A percentile compares a stretch with the other conserved stretches of the same genome.
Evolutionary conservation across 176 grass and related monocot species (phyloP).

Genomic region (Juncus inflexus): DNA sequence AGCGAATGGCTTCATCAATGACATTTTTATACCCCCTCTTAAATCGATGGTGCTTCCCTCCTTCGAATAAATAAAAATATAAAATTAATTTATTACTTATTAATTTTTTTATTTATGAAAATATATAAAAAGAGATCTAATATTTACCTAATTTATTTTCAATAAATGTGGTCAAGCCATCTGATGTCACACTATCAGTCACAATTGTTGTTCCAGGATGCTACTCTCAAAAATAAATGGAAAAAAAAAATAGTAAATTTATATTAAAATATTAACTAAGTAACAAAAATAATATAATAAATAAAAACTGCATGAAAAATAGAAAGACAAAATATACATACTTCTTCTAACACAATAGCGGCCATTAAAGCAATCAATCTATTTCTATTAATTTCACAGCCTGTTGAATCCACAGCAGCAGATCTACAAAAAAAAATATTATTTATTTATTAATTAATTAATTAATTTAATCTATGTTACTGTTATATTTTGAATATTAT

Average conservation of each 20-base stretch:
- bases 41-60: conserved; percentile 96
- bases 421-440: conserved; percentile 47
- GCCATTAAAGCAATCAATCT: conserved; percentile 88
- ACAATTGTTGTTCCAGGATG: conserved; percentile 85
- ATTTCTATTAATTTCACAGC: conserved; percentile 77
- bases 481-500: conserved; percentile 6
- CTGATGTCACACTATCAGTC: conserved; percentile 95
- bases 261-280: neutral
- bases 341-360: conserved; percentile 95
- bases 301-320: neutral
- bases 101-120: conserved; percentile 23
- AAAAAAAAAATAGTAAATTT: conserved; percentile 23
- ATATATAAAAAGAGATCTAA: neutral
- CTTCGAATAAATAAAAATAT: conserved; percentile 39
- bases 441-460: neutral
- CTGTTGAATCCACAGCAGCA: conserved; percentile 85
- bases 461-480: neutral
- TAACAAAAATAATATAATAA: neutral
- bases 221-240: conserved; percentile 42
- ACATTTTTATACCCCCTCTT: conserved; percentile 98
- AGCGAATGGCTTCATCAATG: conserved; percentile 92
- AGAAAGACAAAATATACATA: conserved; percentile 29
- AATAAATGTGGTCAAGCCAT: conserved; percentile 91
- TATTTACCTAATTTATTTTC: conserved; percentile 89
- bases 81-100: conserved; percentile 13